These are phyloP conservation scores for Medicago lupulina DNA, from an alignment of 306 rosid genomes.

Conservation along the genomic window DNA sequence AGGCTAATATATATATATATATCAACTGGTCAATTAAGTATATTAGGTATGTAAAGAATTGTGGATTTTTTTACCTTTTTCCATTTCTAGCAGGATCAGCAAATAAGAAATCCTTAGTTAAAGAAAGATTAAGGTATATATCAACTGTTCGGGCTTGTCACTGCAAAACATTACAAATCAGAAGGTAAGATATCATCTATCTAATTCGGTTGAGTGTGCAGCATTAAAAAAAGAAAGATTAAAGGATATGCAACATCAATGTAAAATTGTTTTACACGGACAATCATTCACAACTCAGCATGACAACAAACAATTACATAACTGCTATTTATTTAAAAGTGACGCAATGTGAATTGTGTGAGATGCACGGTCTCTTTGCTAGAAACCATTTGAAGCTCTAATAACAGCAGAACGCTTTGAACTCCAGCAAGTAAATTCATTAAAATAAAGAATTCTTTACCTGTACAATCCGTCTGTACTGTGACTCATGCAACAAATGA, in stretches of 20 bases:
- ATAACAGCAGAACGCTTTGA: slow-evolving; percentile 74
- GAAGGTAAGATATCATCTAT: slow-evolving; percentile 20
- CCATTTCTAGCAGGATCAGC: slow-evolving; percentile 95
- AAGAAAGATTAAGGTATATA: slow-evolving; percentile 86
- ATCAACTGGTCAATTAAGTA: background rate
- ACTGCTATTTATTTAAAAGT: background rate
- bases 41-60: background rate
- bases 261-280: background rate
- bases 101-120: slow-evolving; percentile 89
- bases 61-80: slow-evolving; percentile 56
- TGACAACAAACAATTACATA: background rate
- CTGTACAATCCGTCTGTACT: slow-evolving; percentile 84
- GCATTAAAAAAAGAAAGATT: no score
- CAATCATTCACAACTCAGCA: no score
- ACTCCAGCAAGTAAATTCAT: slow-evolving; percentile 43
- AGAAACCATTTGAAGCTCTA: slow-evolving; percentile 92
- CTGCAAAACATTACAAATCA: slow-evolving; percentile 51
- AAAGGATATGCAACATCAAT: background rate
- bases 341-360: slow-evolving; percentile 87
- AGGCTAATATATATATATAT: background rate
- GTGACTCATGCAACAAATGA: slow-evolving; percentile 92
- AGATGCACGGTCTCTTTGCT: slow-evolving; percentile 88
- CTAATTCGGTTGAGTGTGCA: background rate
- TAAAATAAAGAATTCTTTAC: slow-evolving; percentile 31
- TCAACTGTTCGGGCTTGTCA: slow-evolving; percentile 99